Base-by-base conservation (phyloP, 805 yeast genomes). In the Starmerella gropengiesseri region DNA sequence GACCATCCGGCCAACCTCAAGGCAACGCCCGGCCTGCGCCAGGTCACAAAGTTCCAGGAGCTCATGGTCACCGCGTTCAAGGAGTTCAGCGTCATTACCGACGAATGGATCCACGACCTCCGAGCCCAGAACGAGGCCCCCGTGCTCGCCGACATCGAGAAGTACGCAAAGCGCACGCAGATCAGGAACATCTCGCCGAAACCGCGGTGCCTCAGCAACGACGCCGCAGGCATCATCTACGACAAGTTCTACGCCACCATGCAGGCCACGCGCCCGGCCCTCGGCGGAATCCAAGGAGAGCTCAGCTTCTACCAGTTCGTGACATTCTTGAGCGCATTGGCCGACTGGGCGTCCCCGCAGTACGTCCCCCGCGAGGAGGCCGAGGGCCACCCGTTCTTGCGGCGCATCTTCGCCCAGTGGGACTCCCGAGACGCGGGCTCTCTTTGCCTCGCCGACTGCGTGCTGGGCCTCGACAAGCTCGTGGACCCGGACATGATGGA, bases 111-210 rank as follows among this genome's bases (percentile, higher is more conserved):
- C 31, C 70, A 68, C 18, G 79, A 72, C 45, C 79, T 77, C 54
- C 73, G 97, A 41, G 66, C 71, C 19, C 80, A 72, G 56, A 78
- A 75, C 59, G 77, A 86, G 60, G 76, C 78, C 51, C 74, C 78
- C 34, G 89, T 91, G 33, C 76, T 82, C 56, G 82, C 74, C 53
- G 89, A 91, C 42, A 85, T 89, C 48, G 94, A 91, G 52, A 70
- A 77, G 1, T 89, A 89, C 65, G 93, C 91, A 27, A 91, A 89
- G 61, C 71, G 95, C 44, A 84, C 96, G 0, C 95, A 91, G 60
- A 60, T 91, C 31, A 70, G 98, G 51, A 87, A 85, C 60, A 65
- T 89, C 42, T 22, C 37, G 1, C 89, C 93, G 27, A 78, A 79
- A 57, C 74, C 83, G 1, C 70, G 68, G 20, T 74, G 81, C 55